Evolutionary conservation across 345 rosid genomes (phyloP).

Genomic region (Hirschfeldia incana): DNA sequence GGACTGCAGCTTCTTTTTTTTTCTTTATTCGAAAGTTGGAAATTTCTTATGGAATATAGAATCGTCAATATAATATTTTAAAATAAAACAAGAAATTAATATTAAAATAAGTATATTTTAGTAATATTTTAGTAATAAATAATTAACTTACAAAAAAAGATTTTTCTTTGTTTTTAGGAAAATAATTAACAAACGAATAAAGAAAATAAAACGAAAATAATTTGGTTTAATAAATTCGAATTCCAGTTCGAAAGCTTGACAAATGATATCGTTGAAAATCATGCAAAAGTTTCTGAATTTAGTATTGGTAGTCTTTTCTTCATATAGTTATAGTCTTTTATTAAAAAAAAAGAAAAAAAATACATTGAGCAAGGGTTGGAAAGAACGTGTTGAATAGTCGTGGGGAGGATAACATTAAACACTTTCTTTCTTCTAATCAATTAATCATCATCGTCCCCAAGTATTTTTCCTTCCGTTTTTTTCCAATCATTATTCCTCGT

Average conservation of each 20-base stretch:
- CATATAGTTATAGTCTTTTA: not conserved
- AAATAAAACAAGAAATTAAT: too few species aligned
- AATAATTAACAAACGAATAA: not conserved
- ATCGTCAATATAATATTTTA: too few species aligned
- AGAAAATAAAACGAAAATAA: not conserved
- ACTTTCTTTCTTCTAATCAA: not conserved
- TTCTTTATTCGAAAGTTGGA: not conserved
- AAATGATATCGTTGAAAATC: not conserved
- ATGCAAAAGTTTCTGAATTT: not conserved
- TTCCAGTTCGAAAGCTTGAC: not conserved
- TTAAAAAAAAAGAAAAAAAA: not conserved
- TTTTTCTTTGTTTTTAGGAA: not conserved
- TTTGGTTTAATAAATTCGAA: not conserved
- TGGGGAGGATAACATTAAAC: conserved; percentile 11
- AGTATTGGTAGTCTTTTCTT: not conserved
- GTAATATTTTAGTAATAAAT: not conserved
- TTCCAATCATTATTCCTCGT: not conserved
- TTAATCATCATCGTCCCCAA: not conserved
- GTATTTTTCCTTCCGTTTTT: not conserved
- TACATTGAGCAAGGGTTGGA: not conserved
- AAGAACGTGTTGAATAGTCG: conserved; percentile 37
- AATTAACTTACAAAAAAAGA: not conserved
- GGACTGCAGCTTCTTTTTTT: too few species aligned
- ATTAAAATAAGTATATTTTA: too few species aligned
- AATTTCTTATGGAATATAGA: not conserved